Conservation (phyloP, 169 alveolate species). For the Cryptosporidium tyzzeri region DNA sequence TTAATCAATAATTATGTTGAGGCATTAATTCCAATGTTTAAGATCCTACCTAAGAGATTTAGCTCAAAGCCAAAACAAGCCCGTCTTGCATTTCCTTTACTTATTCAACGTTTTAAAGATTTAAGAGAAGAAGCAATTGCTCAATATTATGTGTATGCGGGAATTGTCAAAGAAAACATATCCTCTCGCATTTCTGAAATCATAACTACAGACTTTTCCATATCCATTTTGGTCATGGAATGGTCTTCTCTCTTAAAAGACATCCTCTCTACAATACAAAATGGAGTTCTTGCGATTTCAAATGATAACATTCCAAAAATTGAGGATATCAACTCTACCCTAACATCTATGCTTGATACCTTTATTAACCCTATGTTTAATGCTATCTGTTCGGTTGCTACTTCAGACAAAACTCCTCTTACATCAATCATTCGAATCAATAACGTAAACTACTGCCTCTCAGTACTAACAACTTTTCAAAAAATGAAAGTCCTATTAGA, state of each 20-base stretch:
- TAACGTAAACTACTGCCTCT: slow-evolving; percentile 23
- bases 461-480: background rate
- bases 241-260: slow-evolving; percentile 60
- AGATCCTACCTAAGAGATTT: slow-evolving; percentile 19
- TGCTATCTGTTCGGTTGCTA: slow-evolving; percentile 37
- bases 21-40: slow-evolving; percentile 37
- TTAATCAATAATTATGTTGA: slow-evolving; percentile 39
- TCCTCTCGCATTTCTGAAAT: slow-evolving; percentile 9
- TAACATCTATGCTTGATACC: slow-evolving; percentile 60
- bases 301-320: background rate
- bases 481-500: background rate
- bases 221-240: slow-evolving; percentile 56
- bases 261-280: slow-evolving; percentile 39
- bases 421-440: slow-evolving; percentile 39
- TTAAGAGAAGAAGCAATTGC: slow-evolving; percentile 74
- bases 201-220: slow-evolving; percentile 48
- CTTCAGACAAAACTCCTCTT: slow-evolving; percentile 17
- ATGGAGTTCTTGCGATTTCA: background rate
- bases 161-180: slow-evolving; percentile 51
- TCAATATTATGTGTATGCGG: slow-evolving; percentile 63
- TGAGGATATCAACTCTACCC: slow-evolving; percentile 3
- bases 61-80: background rate
- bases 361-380: slow-evolving; percentile 69
- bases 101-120: slow-evolving; percentile 62
- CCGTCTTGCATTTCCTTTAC: slow-evolving; percentile 2